Conservation (phyloP, 23 red algal genomes). For the Gracilaria vermiculophylla region DNA sequence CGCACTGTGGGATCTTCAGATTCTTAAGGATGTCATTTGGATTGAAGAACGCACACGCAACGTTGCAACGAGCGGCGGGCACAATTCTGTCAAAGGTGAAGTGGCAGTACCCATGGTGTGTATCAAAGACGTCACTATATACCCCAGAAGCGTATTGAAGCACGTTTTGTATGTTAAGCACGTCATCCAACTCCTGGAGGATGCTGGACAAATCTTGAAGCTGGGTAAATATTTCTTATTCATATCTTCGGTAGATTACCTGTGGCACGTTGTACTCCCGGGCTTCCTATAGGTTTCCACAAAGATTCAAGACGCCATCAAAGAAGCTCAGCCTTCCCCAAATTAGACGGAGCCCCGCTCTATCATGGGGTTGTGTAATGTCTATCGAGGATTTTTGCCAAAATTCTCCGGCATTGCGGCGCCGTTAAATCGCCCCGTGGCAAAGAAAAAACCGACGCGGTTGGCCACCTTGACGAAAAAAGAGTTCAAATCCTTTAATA, state of each 20-base stretch:
- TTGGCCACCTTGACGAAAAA: constrained; percentile 1
- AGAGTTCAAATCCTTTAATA: background rate
- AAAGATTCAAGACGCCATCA: background rate
- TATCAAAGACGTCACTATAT: too few species aligned
- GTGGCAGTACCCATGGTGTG: too few species aligned
- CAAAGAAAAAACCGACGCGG: background rate
- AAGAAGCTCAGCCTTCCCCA: background rate
- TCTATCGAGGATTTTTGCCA: constrained; percentile 39
- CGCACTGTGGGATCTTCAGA: too few species aligned
- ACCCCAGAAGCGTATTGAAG: too few species aligned
- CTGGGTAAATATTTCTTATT: constrained; percentile 49
- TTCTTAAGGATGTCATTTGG: too few species aligned
- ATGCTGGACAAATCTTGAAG: background rate
- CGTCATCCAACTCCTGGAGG: background rate
- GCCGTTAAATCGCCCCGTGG: background rate
- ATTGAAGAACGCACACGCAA: too few species aligned
- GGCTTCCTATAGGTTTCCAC: constrained; percentile 17
- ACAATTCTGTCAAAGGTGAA: too few species aligned
- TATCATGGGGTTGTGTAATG: constrained; percentile 28
- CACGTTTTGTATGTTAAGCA: background rate
- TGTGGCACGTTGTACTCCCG: constrained; percentile 30
- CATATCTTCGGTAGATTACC: constrained; percentile 1
- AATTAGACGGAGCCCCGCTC: constrained; percentile 21
- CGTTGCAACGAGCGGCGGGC: too few species aligned
- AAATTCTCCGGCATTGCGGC: constrained; percentile 31